These are phyloP conservation scores for Xerocomus brunneocitrinus DNA, from an alignment of 768 basidiomycete species.

Conservation along the genomic window DNA sequence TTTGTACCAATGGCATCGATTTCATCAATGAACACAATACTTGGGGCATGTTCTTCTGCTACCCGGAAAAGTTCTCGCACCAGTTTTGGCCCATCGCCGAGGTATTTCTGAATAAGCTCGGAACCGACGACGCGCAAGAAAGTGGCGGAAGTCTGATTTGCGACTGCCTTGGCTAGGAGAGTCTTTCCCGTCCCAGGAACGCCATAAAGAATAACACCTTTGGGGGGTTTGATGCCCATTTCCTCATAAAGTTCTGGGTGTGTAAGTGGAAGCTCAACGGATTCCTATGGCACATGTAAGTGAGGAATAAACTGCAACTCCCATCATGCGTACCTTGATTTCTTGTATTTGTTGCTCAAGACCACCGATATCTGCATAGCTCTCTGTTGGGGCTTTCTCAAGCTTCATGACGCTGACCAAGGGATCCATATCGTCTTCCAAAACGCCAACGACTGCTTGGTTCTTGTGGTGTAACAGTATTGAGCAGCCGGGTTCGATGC, in stretches of 20 bases:
- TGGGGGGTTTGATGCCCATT: slow-evolving; percentile 99
- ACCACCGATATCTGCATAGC: slow-evolving; percentile 97
- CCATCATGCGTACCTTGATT: slow-evolving; percentile 69
- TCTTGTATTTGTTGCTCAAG: slow-evolving; percentile 97
- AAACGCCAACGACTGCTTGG: slow-evolving; percentile 89
- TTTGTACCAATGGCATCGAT: slow-evolving; percentile 99
- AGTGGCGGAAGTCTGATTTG: slow-evolving; percentile 96
- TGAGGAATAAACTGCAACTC: neutral
- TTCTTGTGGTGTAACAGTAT: slow-evolving; percentile 96
- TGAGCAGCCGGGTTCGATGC: slow-evolving; percentile 93
- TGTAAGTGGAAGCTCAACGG: slow-evolving; percentile 94
- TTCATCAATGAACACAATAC: slow-evolving; percentile 99
- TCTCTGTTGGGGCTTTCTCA: slow-evolving; percentile 98
- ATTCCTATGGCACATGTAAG: slow-evolving; percentile 57
- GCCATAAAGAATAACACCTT: slow-evolving; percentile 98
- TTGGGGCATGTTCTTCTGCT: slow-evolving; percentile 96
- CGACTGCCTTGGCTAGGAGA: slow-evolving; percentile 93
- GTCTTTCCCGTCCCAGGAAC: slow-evolving; percentile 99
- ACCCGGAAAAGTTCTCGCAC: slow-evolving; percentile 96
- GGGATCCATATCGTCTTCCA: slow-evolving; percentile 93
- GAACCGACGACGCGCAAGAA: slow-evolving; percentile 97
- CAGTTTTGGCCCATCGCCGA: slow-evolving; percentile 97
- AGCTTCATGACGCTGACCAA: slow-evolving; percentile 98
- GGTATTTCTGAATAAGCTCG: slow-evolving; percentile 98
- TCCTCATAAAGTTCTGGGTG: slow-evolving; percentile 99